Conservation (phyloP, 192 early-diverging fungal species). For the Gryganskiella cystojenkinii region DNA sequence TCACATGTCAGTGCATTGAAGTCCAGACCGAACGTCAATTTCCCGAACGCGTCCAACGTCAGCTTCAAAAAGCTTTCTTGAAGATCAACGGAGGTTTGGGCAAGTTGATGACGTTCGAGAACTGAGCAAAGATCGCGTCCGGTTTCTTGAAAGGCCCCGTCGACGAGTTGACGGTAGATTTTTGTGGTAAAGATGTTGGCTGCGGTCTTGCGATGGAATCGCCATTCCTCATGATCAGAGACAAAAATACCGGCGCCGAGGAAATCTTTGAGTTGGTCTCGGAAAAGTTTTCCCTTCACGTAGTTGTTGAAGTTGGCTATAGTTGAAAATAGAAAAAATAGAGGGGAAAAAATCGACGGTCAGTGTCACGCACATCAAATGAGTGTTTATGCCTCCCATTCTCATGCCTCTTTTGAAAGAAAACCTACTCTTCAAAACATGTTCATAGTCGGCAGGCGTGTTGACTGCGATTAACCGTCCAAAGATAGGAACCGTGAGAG, state of each 20-base stretch:
- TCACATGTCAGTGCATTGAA: conserved; percentile 20
- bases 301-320: conserved; percentile 46
- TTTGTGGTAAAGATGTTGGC: conserved; percentile 44
- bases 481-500: conserved; percentile 14
- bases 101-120: conserved; percentile 14
- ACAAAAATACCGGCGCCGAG: conserved; percentile 70
- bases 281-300: conserved; percentile 46
- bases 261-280: conserved; percentile 46
- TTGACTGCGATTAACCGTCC: conserved; percentile 21
- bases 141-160: conserved; percentile 24
- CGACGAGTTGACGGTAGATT: conserved; percentile 36
- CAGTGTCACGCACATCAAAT: too few species aligned
- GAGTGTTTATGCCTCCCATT: background rate
- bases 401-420: too few species aligned
- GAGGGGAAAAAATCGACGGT: background rate
- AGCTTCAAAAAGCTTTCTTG: conserved; percentile 57
- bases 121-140: conserved; percentile 19
- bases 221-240: conserved; percentile 63
- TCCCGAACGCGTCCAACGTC: conserved; percentile 54
- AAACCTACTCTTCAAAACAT: conserved; percentile 17
- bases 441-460: conserved; percentile 12
- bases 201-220: conserved; percentile 60
- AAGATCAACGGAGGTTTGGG: conserved; percentile 38
- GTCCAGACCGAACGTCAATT: conserved; percentile 47
- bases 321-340: background rate